Conservation (phyloP, 2,329 filamentous ascomycete genomes). For the Colletotrichum eremochloae region DNA sequence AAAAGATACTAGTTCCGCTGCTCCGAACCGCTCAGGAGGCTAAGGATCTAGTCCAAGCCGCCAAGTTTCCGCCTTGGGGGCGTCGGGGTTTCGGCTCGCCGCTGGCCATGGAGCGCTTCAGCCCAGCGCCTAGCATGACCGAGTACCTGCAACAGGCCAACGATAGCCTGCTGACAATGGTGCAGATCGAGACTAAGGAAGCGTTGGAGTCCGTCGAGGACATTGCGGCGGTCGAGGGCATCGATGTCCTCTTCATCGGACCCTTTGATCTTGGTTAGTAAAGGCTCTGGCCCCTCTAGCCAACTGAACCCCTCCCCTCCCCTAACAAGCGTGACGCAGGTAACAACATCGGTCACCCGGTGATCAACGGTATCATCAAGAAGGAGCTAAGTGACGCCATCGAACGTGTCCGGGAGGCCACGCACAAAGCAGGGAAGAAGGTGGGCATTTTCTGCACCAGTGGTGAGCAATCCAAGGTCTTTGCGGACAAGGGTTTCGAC, state of each 20-base stretch:
- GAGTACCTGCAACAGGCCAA: conserved; percentile 71
- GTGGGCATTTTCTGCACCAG: conserved; percentile 70
- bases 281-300: conserved; percentile 31
- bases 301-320: no score
- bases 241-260: conserved; percentile 75
- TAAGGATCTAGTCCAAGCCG: conserved; percentile 61
- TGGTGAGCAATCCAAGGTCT: conserved; percentile 68
- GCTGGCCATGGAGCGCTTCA: conserved; percentile 65
- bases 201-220: conserved; percentile 71
- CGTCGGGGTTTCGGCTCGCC: conserved; percentile 69
- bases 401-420: conserved; percentile 68
- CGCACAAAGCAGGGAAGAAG: conserved; percentile 74
- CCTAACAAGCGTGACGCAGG: conserved; percentile 48
- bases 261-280: conserved; percentile 72
- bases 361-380: conserved; percentile 71
- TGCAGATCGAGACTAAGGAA: conserved; percentile 77
- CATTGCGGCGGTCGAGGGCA: conserved; percentile 70
- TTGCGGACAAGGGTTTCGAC: conserved; percentile 70
- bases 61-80: conserved; percentile 70
- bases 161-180: conserved; percentile 71
- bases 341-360: conserved; percentile 72
- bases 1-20: conserved; percentile 64
- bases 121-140: conserved; percentile 61
- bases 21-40: conserved; percentile 68
- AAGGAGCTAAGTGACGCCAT: conserved; percentile 72